Percentiles rank a stretch among this genome's conserved stretches.
These are phyloP conservation scores for Xanthoconium separans DNA, from an alignment of 1,284 basidiomycete genomes.

Conservation along the genomic window DNA sequence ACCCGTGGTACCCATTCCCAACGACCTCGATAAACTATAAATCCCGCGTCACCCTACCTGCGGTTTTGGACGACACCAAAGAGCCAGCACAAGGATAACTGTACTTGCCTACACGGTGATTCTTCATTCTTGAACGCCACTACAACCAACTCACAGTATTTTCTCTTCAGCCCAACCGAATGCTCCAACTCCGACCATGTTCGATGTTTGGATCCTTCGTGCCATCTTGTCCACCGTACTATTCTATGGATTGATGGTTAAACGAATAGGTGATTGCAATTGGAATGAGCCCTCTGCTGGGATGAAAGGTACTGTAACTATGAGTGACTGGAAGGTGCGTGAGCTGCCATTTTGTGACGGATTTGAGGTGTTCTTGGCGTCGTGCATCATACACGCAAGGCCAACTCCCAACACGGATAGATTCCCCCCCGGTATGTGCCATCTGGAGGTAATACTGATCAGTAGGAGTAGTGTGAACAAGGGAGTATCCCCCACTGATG, in stretches of 20 bases:
- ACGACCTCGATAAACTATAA: background rate
- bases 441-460: background rate
- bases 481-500: background rate
- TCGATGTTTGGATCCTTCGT: background rate
- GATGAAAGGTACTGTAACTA: background rate
- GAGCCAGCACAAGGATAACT: background rate
- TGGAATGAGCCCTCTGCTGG: background rate
- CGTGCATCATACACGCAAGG: background rate
- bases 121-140: conserved; percentile 9
- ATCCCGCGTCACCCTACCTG: background rate
- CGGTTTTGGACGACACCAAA: background rate
- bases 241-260: background rate
- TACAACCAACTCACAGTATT: background rate
- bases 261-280: background rate
- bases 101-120: conserved; percentile 10
- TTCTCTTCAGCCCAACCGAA: background rate
- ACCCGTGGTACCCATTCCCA: background rate
- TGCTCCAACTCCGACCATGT: background rate
- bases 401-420: background rate
- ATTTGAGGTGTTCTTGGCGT: background rate
- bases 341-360: background rate
- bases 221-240: too few relatives aligned
- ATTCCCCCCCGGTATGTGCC: background rate
- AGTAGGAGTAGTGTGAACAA: background rate
- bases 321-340: background rate